Conservation (phyloP, 2,329 filamentous ascomycete genomes). For the Pseudopithomyces chartarum region DNA sequence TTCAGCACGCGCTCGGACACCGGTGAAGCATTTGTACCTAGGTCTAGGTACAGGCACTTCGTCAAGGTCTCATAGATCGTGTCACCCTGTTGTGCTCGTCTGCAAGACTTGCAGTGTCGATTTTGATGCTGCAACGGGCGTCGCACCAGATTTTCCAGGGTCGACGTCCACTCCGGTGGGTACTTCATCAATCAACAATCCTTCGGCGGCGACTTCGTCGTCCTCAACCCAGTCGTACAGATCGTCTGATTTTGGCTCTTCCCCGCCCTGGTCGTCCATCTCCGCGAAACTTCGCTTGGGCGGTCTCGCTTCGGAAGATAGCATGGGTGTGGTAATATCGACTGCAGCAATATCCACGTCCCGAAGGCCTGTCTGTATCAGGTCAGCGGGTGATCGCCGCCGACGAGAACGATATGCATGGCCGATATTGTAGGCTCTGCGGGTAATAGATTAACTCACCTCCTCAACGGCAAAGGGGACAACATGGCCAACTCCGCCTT, state of each 20-base stretch:
- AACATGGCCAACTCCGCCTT: conserved; percentile 53
- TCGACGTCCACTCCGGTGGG: conserved; percentile 16
- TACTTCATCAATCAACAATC: conserved; percentile 42
- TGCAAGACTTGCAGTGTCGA: conserved; percentile 20
- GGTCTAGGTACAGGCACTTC: neutral
- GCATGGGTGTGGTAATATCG: conserved; percentile 33
- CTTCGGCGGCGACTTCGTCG: conserved; percentile 54
- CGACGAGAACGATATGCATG: conserved; percentile 14
- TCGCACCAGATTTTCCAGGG: conserved; percentile 19
- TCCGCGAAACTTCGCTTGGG: conserved; percentile 65
- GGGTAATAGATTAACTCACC: conserved; percentile 48
- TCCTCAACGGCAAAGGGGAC: conserved; percentile 55
- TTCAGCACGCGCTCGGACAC: conserved; percentile 9
- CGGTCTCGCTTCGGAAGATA: conserved; percentile 38
- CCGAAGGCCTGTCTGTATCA: conserved; percentile 36
- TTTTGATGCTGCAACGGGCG: conserved; percentile 17
- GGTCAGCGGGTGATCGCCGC: conserved; percentile 28
- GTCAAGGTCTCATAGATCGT: conserved; percentile 29
- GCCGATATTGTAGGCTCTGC: conserved; percentile 28
- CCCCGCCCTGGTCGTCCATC: conserved; percentile 65
- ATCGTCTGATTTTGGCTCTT: conserved; percentile 65
- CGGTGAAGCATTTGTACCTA: conserved; percentile 1
- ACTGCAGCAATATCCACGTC: conserved; percentile 36
- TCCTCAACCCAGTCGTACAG: conserved; percentile 76
- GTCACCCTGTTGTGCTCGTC: conserved; percentile 29